Base-by-base conservation (phyloP, 2,329 filamentous ascomycete genomes). In the Colletotrichum sp. region DNA sequence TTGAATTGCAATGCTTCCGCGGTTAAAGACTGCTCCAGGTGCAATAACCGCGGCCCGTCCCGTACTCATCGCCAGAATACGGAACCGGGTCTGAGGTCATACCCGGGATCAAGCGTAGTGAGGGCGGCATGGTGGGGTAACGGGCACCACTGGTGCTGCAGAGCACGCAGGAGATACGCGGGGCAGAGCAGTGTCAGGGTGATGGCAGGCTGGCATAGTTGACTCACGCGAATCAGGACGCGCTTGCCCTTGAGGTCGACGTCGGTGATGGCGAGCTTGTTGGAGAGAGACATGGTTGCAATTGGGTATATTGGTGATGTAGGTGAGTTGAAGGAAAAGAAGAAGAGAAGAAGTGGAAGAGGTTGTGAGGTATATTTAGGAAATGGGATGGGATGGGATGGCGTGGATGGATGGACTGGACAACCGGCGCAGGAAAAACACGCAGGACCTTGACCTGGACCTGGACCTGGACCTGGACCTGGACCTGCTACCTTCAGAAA, bases 201-300 rank as follows among this genome's bases (percentile, higher is more conserved):
- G 60, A 36, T 34, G 15, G 18, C 59, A 48, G 32, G 62, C 26
- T 22, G 48, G 26, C n/a, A 69, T 57, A 36, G 10, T 22, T 52
- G 77, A 89, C 95, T 87, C 91, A 98, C 97, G 84, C 97, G 95
- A 86, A 99, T 98, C 83, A 99, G 92, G 87, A 99, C 97, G 83
- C 96, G 93, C 93, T 99, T 99, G 92, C 91, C 96, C 93, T 98
- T 98, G 88, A 99, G 91, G 88, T 99, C 96, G 83, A 98, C 93
- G 85, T 99, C 96, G 80, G 93, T 95, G 88, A 99, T 98, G 81
- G 96, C 95, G 83, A 99, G 95, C 92, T 99, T 99, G 92, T 93
- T 98, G 83, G 96, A 95, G 85, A 99, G 95, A 93, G 97, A 99
- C 97, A 99, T 99, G 77, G 83, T 92, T 84, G 79, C 76, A 71